phyloP scores from a whole-genome alignment of 148 eudicot species.

The Rheum nobile region DNA sequence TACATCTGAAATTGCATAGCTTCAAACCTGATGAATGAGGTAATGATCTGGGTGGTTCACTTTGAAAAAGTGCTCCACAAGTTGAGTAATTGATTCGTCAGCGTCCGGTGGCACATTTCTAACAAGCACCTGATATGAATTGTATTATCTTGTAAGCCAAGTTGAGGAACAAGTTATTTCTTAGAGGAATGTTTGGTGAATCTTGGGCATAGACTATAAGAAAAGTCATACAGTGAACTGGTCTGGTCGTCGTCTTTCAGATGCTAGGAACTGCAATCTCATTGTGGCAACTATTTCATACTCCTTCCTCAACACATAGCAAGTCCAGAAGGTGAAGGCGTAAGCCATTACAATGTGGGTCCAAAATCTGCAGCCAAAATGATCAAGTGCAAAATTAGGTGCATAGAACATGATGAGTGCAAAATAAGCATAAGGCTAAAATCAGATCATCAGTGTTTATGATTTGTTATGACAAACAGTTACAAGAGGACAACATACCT shows the following conservation, averaged over 20 bases:
- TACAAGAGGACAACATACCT: conserved; percentile 29
- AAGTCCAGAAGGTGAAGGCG: conserved; percentile 56
- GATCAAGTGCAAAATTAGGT: neutral
- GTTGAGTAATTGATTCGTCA: conserved; percentile 46
- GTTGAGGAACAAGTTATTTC: neutral
- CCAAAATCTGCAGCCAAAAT: conserved; percentile 43
- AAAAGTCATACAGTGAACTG: conserved; percentile 51
- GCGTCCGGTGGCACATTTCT: conserved; percentile 61
- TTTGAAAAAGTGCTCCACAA: conserved; percentile 59
- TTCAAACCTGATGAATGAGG: conserved; percentile 54
- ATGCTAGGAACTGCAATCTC: conserved; percentile 62
- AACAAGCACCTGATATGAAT: conserved; percentile 43
- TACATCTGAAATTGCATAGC: neutral
- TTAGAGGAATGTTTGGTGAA: too few relatives aligned
- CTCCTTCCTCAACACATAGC: conserved; percentile 49
- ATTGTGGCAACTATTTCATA: conserved; percentile 45
- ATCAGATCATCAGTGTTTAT: too few relatives aligned
- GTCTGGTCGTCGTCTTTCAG: conserved; percentile 50
- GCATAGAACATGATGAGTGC: neutral
- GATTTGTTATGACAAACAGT: too few relatives aligned
- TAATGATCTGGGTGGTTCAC: conserved; percentile 69
- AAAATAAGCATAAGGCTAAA: too few relatives aligned
- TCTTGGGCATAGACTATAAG: neutral
- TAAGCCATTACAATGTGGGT: conserved; percentile 55
- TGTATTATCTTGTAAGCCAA: neutral